Conservation (phyloP, 495 filamentous ascomycete genomes). For the Penicillium egyptiacum region DNA sequence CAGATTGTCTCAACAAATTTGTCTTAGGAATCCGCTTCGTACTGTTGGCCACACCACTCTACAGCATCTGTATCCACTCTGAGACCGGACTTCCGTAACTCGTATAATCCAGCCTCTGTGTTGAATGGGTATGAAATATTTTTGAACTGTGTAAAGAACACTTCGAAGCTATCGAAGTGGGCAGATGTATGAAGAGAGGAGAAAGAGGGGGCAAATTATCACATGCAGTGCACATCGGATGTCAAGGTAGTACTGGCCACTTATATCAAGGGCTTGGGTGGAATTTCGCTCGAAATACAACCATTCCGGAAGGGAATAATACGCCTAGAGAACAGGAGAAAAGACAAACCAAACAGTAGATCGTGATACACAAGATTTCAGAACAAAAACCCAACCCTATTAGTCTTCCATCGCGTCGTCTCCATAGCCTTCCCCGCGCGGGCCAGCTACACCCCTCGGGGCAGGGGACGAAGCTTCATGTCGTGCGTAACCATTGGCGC, state of each 20-base stretch:
- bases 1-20: constrained; percentile 9
- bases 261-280: background rate
- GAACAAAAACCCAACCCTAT: constrained; percentile 16
- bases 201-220: background rate
- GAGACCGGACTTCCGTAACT: background rate
- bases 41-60: constrained; percentile 10
- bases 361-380: constrained; percentile 11
- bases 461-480: constrained; percentile 41
- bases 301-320: constrained; percentile 2
- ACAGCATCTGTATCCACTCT: constrained; percentile 1
- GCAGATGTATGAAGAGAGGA: background rate
- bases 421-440: constrained; percentile 24
- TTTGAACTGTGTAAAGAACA: background rate
- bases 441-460: constrained; percentile 17
- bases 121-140: background rate
- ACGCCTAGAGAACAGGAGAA: background rate
- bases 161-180: background rate
- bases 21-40: constrained; percentile 17
- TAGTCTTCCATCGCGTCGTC: constrained; percentile 40
- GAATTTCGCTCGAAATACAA: constrained; percentile 1
- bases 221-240: background rate
- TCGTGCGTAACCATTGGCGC: constrained; percentile 40
- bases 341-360: constrained; percentile 11
- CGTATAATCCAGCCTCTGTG: background rate
- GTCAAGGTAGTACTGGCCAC: constrained; percentile 4